These are phyloP conservation scores for Onygena corvina DNA, from an alignment of 2,329 filamentous ascomycete genomes.

Conservation along the genomic window DNA sequence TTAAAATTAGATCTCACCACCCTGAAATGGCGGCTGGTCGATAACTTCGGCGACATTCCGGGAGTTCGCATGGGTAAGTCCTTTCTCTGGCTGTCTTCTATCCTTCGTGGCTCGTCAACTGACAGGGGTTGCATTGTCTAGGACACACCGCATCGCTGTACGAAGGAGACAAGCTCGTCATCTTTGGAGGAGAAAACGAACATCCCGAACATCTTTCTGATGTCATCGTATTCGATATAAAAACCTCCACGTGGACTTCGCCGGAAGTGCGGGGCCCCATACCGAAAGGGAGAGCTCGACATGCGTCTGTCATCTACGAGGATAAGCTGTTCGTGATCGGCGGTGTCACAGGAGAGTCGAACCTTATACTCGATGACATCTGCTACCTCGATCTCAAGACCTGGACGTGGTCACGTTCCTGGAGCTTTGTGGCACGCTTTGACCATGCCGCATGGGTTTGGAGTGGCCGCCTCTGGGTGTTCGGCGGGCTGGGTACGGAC, in stretches of 20 bases:
- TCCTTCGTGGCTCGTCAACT: neutral
- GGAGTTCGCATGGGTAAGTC: constrained; percentile 84
- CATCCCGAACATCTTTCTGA: constrained; percentile 92
- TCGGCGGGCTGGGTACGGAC: constrained; percentile 84
- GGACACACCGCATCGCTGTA: constrained; percentile 92
- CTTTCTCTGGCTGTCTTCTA: constrained; percentile 1
- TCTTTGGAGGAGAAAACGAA: constrained; percentile 97
- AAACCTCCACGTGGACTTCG: constrained; percentile 89
- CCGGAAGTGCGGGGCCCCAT: constrained; percentile 73
- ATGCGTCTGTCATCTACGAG: constrained; percentile 87
- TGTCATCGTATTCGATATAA: constrained; percentile 88
- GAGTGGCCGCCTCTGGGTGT: constrained; percentile 88
- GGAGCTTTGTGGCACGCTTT: constrained; percentile 89
- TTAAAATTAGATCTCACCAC: constrained; percentile 74
- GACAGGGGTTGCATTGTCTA: constrained; percentile 27
- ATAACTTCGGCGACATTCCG: constrained; percentile 97
- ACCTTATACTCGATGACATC: constrained; percentile 85
- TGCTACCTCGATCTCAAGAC: constrained; percentile 95
- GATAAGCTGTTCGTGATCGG: constrained; percentile 94
- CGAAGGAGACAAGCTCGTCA: constrained; percentile 85
- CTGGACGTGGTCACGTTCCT: constrained; percentile 91
- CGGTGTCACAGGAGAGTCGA: constrained; percentile 88
- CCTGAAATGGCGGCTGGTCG: constrained; percentile 87
- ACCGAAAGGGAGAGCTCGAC: constrained; percentile 79
- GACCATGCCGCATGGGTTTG: constrained; percentile 94